Conservation (phyloP, 225 moss, liverwort and hornwort species). For the Rhytidiadelphus loreus region DNA sequence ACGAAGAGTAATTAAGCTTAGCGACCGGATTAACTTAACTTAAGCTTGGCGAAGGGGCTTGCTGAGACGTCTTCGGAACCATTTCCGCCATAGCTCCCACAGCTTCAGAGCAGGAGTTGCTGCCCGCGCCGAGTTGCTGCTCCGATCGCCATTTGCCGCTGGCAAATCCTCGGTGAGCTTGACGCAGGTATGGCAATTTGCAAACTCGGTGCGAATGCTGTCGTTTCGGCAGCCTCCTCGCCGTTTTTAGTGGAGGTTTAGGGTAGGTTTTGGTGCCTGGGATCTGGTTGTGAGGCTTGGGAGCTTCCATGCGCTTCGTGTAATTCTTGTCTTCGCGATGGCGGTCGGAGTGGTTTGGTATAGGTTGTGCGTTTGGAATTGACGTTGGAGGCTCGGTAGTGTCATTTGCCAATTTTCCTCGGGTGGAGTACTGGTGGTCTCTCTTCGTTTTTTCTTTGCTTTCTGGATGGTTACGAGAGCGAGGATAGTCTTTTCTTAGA, state of each 20-base stretch:
- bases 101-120: background rate
- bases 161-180: background rate
- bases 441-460: background rate
- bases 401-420: background rate
- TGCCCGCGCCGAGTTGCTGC: constrained; percentile 7
- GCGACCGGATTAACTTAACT: background rate
- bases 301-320: background rate
- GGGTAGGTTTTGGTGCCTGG: constrained; percentile 16
- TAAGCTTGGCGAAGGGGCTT: background rate
- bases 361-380: background rate
- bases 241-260: constrained; percentile 18
- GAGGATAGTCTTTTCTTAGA: background rate
- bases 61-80: background rate
- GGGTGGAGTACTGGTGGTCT: background rate
- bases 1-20: background rate
- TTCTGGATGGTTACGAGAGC: background rate
- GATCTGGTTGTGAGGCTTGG: background rate
- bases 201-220: background rate
- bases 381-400: background rate
- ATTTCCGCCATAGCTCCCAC: constrained; percentile 13
- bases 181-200: constrained; percentile 9
- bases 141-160: background rate
- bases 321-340: background rate
- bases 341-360: background rate
- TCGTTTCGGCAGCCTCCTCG: background rate